Conservation (phyloP, 2,329 filamentous ascomycete species). For the Beauveria pseudobassiana region DNA sequence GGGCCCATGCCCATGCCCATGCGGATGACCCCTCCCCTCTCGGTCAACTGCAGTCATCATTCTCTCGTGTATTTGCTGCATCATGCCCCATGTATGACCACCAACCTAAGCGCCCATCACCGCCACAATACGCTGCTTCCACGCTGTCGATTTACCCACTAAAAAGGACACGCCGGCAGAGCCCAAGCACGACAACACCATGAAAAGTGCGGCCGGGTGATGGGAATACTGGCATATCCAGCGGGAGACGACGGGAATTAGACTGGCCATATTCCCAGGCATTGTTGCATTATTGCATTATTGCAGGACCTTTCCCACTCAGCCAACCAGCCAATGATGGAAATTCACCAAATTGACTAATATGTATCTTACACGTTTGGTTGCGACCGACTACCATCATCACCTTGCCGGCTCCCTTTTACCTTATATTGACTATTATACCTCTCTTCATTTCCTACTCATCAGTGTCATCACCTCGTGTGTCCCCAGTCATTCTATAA, state of each 20-base stretch:
- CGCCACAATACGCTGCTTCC: neutral
- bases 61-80: neutral
- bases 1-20: neutral
- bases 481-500: too few relatives aligned
- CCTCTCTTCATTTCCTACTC: too few relatives aligned
- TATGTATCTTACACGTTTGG: too few relatives aligned
- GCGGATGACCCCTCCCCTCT: neutral
- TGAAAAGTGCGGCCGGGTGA: neutral
- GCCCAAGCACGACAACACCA: neutral
- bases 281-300: neutral
- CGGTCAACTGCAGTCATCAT: slow-evolving; percentile 7
- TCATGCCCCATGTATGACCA: neutral
- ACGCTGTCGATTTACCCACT: neutral
- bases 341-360: too few relatives aligned
- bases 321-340: too few relatives aligned
- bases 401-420: too few relatives aligned
- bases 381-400: too few relatives aligned
- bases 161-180: neutral
- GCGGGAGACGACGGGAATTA: slow-evolving; percentile 9
- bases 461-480: too few relatives aligned
- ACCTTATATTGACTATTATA: too few relatives aligned
- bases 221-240: neutral
- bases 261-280: neutral
- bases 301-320: too few relatives aligned
- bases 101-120: neutral